These are phyloP conservation scores for Telopea speciosissima DNA, from an alignment of 177 flowering plant genomes.

Conservation along the genomic window DNA sequence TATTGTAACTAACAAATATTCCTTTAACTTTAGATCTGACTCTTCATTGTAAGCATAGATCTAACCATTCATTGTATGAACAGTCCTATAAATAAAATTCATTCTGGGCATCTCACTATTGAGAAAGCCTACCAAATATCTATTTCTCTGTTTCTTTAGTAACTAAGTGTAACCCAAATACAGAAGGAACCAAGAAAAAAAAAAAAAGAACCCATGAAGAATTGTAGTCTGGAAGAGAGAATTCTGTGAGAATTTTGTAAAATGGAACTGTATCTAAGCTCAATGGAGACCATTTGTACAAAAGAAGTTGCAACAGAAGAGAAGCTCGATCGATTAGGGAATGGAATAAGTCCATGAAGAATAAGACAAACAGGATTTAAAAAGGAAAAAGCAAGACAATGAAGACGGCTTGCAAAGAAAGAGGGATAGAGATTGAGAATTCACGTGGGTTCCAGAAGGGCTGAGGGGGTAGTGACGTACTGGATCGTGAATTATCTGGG, in stretches of 20 bases:
- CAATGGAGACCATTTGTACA: too few relatives aligned
- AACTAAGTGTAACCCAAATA: neutral
- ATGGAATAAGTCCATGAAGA: neutral
- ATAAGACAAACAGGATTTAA: neutral
- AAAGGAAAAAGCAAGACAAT: neutral
- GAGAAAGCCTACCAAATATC: too few relatives aligned
- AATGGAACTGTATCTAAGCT: constrained; percentile 6
- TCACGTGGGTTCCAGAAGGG: constrained; percentile 18
- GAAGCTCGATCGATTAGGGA: neutral
- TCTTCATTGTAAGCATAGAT: too few relatives aligned
- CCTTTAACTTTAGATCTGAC: too few relatives aligned
- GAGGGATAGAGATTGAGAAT: neutral
- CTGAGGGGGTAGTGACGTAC: constrained; percentile 3
- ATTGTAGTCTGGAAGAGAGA: neutral
- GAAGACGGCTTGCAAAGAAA: neutral
- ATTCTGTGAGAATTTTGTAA: constrained; percentile 19
- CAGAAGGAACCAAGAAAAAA: neutral
- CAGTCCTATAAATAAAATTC: too few relatives aligned
- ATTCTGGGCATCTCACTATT: too few relatives aligned
- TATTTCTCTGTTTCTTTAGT: too few relatives aligned
- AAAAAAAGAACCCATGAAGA: neutral
- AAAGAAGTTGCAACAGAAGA: neutral
- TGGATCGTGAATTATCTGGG: neutral
- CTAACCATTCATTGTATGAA: too few relatives aligned
- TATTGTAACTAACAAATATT: too few relatives aligned